Base-by-base conservation (phyloP, 2,329 filamentous ascomycete genomes). In the Botrytis fragariae region DNA sequence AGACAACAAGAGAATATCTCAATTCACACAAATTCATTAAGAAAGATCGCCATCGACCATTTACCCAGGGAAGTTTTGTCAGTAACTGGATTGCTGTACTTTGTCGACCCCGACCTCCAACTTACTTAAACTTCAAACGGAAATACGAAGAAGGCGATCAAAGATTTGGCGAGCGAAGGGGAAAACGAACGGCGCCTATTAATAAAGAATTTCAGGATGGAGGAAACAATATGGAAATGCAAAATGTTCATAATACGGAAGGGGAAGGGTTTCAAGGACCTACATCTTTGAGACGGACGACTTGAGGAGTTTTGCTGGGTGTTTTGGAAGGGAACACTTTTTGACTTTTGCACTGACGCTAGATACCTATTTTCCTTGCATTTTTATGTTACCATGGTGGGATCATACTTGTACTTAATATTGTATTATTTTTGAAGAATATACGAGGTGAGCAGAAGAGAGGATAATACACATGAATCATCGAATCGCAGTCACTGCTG, bases 11-110 rank as follows among this genome's bases (percentile, higher is more conserved):
- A 77, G 96, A 99, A 83, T 98, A 97, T 82, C 89, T 99, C 76
- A 97, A 97, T 83, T 95, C 93, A 7, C 94, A 97, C 83, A 98
- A 98, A 82, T 98, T 99, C 81, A 85, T 92, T 76, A 97, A 96
- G 84, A 92, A 92, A 78, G 95, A 99, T 81, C 90, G 96, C 20
- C 97, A 97, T 82, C 87, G 95, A 61, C 94, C 96, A 1, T 99
- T 97, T 79, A 95, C 90, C 2, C 94, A 97, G 80, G 91, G 90
- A 51, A 92, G 85, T 77, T 85, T 92, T 65, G 82, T 92, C 79
- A 91, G 87, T 79, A 99, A 99, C 82, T 94, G 93, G 88, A 82
- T 93, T 54, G 88, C 91, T 12, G 94, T 98, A 20, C 85, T 98
- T 68, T 91, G 91, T 77, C 90, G 95, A 67, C 95, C 96, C 20